Base-by-base conservation (phyloP, 2,329 filamentous ascomycete species). In the Proliferodiscus dingleyae region DNA sequence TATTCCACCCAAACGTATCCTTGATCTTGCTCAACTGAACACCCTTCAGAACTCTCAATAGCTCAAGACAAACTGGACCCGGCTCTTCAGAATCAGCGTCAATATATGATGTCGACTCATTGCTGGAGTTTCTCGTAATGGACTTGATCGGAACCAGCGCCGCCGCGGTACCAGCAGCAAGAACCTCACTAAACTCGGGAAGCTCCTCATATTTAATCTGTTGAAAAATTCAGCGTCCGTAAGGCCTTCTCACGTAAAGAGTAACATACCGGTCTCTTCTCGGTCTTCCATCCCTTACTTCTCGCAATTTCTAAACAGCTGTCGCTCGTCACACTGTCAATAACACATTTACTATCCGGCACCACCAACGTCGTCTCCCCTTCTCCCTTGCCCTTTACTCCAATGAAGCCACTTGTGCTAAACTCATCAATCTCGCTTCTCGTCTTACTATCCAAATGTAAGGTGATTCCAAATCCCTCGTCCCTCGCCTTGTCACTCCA, bases 391-490 rank as follows among this genome's bases (percentile, higher is more conserved):
- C 74, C 78, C 34, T 81, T 73, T 5, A 87, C 85, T 3, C 89
- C 93, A 53, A 97, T 85, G 66, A 98, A 97, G 1, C 89, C 91
- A 52, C 85, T 90, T 0, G 93, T 97, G 56, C 86, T 93, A 64
- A 97, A 98, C 74, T 98, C 91, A 61, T 98, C 91, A 51, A 98
- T 80, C 65, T 94, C 89, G 49, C 80, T 84, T 57, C 90, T 79
- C 8, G 80, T 87, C 61, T 83, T 82, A 65, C 87, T 93, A 68
- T 97, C 93, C 44, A 97, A 72, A 65, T 97, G 91, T 60, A 97
- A 73, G 2, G 91, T 97, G 61, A 97, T 97, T n/a, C 88, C 90
- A 62, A 79, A 97, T 24, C 91, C 91, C 49, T 88, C 78, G 15
- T 73, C 71, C 47, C 84, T 73, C 1, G 93, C 91, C 61, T 78